A percentile compares a stretch with the other conserved stretches of the same genome.
Conservation (phyloP, 23 red algal genomes). For the Chondrus crispus region DNA sequence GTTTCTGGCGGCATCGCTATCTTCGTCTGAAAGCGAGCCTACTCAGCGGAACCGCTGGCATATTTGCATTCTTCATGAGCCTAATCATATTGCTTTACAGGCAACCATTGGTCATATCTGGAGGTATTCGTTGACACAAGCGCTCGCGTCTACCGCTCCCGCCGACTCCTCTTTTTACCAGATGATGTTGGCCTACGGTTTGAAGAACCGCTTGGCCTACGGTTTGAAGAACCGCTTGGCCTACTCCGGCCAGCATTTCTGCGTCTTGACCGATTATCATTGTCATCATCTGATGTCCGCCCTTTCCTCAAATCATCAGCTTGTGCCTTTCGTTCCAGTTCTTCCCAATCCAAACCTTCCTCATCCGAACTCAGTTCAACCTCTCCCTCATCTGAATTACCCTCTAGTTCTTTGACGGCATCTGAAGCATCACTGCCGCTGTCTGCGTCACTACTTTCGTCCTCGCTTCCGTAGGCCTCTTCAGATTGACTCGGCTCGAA, state of each 20-base stretch:
- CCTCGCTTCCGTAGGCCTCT: constrained; percentile 63
- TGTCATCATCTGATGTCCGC: constrained; percentile 45
- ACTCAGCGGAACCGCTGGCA: too few species aligned
- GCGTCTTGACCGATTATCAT: not conserved
- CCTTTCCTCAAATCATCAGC: constrained; percentile 55
- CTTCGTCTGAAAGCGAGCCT: too few species aligned
- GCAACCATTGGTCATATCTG: too few species aligned
- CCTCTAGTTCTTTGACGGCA: constrained; percentile 79
- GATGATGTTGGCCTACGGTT: not conserved
- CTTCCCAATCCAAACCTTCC: constrained; percentile 94
- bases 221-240: not conserved
- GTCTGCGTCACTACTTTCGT: constrained; percentile 68
- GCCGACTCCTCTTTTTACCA: not conserved
- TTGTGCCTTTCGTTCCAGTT: constrained; percentile 74
- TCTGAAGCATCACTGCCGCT: constrained; percentile 78
- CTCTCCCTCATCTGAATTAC: constrained; percentile 82
- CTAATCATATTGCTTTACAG: too few species aligned
- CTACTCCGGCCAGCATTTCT: not conserved
- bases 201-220: not conserved
- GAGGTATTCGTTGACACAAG: too few species aligned
- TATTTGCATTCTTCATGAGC: too few species aligned
- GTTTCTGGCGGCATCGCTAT: too few species aligned
- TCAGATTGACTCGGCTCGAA: constrained; percentile 52
- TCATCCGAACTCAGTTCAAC: constrained; percentile 90
- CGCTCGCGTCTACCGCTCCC: not conserved